Percentiles rank a stretch among this genome's conserved stretches.
Evolutionary conservation across 495 filamentous ascomycete genomes (phyloP).

Genomic region (Amniculicola lignicola): DNA sequence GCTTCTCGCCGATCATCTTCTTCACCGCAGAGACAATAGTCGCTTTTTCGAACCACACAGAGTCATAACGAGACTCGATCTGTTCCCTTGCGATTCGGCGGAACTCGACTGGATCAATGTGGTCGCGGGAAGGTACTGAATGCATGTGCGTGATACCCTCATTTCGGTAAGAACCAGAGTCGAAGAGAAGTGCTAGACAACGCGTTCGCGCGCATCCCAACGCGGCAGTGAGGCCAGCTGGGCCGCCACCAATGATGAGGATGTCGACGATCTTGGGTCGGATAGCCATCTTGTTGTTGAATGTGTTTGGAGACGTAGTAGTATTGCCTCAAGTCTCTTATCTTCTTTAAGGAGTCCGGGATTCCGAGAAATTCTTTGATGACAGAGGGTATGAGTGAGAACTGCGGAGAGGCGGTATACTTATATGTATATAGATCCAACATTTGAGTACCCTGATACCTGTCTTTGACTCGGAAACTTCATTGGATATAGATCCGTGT

Average conservation of each 20-base stretch:
- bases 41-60: constrained; percentile 43
- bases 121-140: constrained; percentile 50
- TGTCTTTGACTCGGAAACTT: no score
- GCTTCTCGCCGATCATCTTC: constrained; percentile 11
- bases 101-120: constrained; percentile 31
- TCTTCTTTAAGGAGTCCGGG: no score
- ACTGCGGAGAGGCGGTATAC: no score
- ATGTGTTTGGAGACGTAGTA: no score
- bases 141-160: constrained; percentile 50
- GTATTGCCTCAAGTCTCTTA: no score
- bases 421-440: no score
- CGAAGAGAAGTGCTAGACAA: constrained; percentile 51
- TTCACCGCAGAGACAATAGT: constrained; percentile 24
- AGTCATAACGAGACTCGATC: constrained; percentile 47
- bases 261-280: constrained; percentile 42
- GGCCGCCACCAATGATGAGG: constrained; percentile 58
- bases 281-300: no score
- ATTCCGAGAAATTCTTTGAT: no score
- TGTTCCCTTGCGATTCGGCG: constrained; percentile 36
- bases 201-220: constrained; percentile 48
- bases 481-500: no score
- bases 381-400: no score
- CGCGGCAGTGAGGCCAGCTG: constrained; percentile 54
- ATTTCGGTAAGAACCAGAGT: constrained; percentile 53
- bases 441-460: no score